Evolutionary conservation across 805 yeast genomes (phyloP).

Genomic region (Cyberlindnera maritima): DNA sequence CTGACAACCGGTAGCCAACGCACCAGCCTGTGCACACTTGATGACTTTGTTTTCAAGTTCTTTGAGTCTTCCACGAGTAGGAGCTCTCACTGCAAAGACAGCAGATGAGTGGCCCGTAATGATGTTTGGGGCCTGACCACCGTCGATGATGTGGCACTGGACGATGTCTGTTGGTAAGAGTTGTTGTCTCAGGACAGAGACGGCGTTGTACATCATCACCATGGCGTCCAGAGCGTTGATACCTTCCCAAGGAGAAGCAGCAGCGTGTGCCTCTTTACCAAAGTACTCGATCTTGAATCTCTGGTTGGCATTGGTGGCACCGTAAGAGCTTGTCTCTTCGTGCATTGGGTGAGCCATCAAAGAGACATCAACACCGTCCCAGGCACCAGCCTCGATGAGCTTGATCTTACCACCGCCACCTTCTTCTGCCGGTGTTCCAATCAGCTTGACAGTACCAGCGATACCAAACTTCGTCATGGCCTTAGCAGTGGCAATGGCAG

Average conservation of each 20-base stretch:
- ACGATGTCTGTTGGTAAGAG: slow-evolving; percentile 7
- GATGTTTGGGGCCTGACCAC: slow-evolving; percentile 13
- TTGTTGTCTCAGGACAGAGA: slow-evolving; percentile 11
- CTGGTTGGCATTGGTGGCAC: slow-evolving; percentile 7
- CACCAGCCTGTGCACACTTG: slow-evolving; percentile 13
- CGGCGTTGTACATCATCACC: slow-evolving; percentile 8
- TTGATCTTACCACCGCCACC: slow-evolving; percentile 16
- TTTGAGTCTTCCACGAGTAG: slow-evolving; percentile 6
- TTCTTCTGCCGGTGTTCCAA: slow-evolving; percentile 14
- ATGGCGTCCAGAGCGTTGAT: slow-evolving; percentile 12
- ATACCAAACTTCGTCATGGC: slow-evolving; percentile 12
- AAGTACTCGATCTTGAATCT: slow-evolving; percentile 9
- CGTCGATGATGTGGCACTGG: slow-evolving; percentile 10
- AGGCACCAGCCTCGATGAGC: slow-evolving; percentile 12
- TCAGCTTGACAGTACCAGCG: slow-evolving; percentile 9
- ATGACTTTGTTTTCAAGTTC: slow-evolving; percentile 5
- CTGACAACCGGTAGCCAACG: slow-evolving; percentile 13
- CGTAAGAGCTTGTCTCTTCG: neutral
- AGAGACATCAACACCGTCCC: slow-evolving; percentile 6
- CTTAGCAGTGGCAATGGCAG: slow-evolving; percentile 6
- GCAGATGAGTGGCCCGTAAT: slow-evolving; percentile 11
- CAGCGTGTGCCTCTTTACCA: slow-evolving; percentile 14
- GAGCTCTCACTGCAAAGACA: slow-evolving; percentile 12
- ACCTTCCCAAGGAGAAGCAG: slow-evolving; percentile 15
- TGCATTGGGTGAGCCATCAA: slow-evolving; percentile 12